Percentiles rank a stretch among this genome's conserved stretches.
Conservation (phyloP, 2,329 filamentous ascomycete species). For the Neofusicoccum sp. region DNA sequence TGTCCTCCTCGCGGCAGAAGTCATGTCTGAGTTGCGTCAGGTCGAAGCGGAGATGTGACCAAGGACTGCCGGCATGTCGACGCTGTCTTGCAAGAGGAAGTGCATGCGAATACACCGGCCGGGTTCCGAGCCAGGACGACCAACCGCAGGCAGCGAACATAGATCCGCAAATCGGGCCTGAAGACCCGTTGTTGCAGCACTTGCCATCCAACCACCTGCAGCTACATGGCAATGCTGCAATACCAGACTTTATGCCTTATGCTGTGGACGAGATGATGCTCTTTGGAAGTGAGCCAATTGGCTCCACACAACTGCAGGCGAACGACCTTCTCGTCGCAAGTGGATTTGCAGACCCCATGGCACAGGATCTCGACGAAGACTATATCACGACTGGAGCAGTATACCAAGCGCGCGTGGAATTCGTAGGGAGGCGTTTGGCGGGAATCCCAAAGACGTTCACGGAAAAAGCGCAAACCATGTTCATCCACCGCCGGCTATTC, state of each 20-base stretch:
- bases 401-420: constrained; percentile 18
- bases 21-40: constrained; percentile 23
- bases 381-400: background rate
- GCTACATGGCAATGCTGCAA: background rate
- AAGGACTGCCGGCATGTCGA: constrained; percentile 20
- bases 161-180: background rate
- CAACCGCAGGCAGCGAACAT: no score
- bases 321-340: background rate
- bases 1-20: constrained; percentile 20
- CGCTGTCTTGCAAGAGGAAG: constrained; percentile 21
- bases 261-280: constrained; percentile 17
- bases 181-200: background rate
- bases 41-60: constrained; percentile 23
- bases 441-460: constrained; percentile 20
- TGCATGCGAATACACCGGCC: constrained; percentile 20
- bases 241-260: background rate
- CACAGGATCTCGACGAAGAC: background rate
- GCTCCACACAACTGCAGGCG: constrained; percentile 8
- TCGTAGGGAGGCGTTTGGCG: constrained; percentile 9
- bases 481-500: constrained; percentile 22
- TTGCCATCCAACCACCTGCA: background rate
- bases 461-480: constrained; percentile 20
- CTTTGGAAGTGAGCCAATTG: constrained; percentile 21
- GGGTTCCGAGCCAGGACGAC: background rate
- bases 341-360: constrained; percentile 6